These are phyloP conservation scores for Phaeosphaeriaceae sp. DNA, from an alignment of 2,329 filamentous ascomycete species.

Conservation along the genomic window DNA sequence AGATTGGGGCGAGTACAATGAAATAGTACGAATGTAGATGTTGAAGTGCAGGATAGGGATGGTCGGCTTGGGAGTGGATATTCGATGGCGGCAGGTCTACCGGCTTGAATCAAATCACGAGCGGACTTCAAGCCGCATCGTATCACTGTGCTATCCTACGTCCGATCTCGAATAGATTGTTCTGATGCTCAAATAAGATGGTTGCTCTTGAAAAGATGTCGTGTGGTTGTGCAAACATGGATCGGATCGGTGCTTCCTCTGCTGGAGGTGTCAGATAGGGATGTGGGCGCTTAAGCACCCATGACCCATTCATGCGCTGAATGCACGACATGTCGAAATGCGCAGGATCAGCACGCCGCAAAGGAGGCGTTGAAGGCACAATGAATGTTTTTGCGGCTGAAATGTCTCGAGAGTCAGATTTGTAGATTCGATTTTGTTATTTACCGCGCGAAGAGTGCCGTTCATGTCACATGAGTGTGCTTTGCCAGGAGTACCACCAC, in stretches of 20 bases:
- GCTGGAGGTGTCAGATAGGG: neutral
- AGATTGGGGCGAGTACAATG: neutral
- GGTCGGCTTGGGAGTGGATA: neutral
- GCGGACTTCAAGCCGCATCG: no score
- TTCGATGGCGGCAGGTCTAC: no score
- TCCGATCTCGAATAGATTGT: neutral
- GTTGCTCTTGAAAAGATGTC: neutral
- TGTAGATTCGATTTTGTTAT: no score
- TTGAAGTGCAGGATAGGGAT: neutral
- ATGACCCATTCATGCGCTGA: constrained; percentile 8
- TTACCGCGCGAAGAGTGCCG: no score
- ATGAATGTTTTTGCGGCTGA: neutral
- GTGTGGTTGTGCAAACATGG: constrained; percentile 1
- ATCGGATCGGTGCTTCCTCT: neutral
- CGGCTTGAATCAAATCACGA: no score
- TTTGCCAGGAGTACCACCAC: no score
- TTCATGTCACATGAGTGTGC: no score
- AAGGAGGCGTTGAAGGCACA: neutral
- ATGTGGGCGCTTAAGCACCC: constrained; percentile 7
- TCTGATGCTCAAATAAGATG: neutral
- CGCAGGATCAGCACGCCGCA: neutral
- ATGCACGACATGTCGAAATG: constrained; percentile 4
- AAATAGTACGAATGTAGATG: neutral
- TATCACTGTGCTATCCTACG: neutral
- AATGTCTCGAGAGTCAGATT: no score